Percentiles rank a stretch among this genome's conserved stretches.
Evolutionary conservation across 225 moss, liverwort and hornwort species (phyloP).

Genomic region (Antitrichia curtipendula): DNA sequence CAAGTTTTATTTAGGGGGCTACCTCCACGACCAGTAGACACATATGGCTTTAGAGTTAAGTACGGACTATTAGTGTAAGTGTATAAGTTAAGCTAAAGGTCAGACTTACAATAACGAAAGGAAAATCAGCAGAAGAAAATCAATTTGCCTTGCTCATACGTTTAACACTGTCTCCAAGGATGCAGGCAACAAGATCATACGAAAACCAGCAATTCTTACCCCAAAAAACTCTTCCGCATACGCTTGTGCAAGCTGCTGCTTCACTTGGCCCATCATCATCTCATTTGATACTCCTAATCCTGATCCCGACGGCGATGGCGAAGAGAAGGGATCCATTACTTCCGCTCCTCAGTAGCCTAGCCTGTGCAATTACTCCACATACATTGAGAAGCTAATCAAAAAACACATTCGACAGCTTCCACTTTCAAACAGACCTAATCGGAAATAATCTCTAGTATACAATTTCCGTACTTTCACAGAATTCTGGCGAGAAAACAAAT

Average conservation of each 20-base stretch:
- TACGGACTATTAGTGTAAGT: not conserved
- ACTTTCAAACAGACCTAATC: not conserved
- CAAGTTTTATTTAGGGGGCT: not conserved
- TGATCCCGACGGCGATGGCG: conserved; percentile 38
- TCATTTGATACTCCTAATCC: conserved; percentile 55
- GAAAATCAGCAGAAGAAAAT: not conserved
- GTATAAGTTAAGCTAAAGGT: not conserved
- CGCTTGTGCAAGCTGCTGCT: conserved; percentile 92
- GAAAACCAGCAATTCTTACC: conserved; percentile 17
- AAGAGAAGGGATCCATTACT: conserved; percentile 64
- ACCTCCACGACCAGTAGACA: not conserved
- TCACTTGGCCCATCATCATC: conserved; percentile 79
- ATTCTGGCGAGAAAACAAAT: not conserved
- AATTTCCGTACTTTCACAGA: not conserved
- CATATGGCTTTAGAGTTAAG: not conserved
- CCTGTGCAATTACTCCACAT: not conserved
- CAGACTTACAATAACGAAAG: not conserved
- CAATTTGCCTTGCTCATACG: not conserved
- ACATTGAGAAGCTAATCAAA: not conserved
- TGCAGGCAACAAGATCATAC: not conserved
- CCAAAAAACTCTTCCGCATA: conserved; percentile 97
- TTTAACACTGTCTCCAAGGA: not conserved
- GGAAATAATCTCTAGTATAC: not conserved
- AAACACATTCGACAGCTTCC: not conserved
- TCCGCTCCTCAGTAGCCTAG: not conserved